Evolutionary conservation across 108 stramenopile species (phyloP).

Genomic region (Poteriospumella lacustris): DNA sequence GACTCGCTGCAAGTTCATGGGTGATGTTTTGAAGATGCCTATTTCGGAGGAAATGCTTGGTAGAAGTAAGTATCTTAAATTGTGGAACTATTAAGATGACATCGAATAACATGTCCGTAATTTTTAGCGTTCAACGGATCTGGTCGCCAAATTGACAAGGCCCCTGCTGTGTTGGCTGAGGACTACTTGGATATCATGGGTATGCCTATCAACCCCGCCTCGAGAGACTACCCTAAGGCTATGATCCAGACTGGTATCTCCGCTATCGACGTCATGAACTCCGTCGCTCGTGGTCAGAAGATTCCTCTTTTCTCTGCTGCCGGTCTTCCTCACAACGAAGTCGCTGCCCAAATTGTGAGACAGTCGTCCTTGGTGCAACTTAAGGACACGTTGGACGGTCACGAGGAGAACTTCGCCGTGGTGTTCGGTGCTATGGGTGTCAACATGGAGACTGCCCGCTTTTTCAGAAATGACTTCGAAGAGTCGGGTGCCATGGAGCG

Average conservation of each 20-base stretch:
- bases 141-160: slow-evolving; percentile 94
- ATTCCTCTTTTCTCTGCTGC: slow-evolving; percentile 99
- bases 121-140: slow-evolving; percentile 87
- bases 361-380: slow-evolving; percentile 87
- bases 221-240: slow-evolving; percentile 97
- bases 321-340: slow-evolving; percentile 99
- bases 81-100: not conserved
- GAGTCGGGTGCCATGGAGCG: slow-evolving; percentile 97
- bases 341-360: slow-evolving; percentile 97
- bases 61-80: slow-evolving; percentile 41
- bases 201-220: slow-evolving; percentile 97
- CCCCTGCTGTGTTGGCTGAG: slow-evolving; percentile 97
- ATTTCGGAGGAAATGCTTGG: slow-evolving; percentile 96
- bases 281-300: slow-evolving; percentile 97
- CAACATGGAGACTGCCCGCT: slow-evolving; percentile 99
- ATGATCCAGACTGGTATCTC: slow-evolving; percentile 99
- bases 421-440: slow-evolving; percentile 99
- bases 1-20: slow-evolving; percentile 93
- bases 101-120: not conserved
- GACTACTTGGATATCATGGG: slow-evolving; percentile 98
- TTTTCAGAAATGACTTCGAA: slow-evolving; percentile 97
- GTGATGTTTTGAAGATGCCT: slow-evolving; percentile 96
- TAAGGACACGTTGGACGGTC: slow-evolving; percentile 88
- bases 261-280: slow-evolving; percentile 99
- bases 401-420: slow-evolving; percentile 99